Conservation (phyloP, 768 basidiomycete genomes). For the Mycena belliarum region DNA sequence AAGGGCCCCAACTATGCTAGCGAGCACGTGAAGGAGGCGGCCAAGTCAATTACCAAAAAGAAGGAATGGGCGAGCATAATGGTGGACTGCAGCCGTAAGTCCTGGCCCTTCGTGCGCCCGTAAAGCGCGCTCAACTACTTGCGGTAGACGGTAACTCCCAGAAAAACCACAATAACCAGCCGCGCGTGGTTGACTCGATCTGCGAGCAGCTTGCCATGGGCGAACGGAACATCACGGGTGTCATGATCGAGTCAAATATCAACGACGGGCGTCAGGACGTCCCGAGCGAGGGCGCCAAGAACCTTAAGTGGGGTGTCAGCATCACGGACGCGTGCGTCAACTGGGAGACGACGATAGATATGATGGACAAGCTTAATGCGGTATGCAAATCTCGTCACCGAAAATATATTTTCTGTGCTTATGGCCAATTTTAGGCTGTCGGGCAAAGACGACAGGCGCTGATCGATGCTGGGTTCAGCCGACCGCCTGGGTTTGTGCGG, state of each 20-base stretch:
- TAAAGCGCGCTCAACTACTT: not conserved
- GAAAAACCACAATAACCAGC: slow-evolving; percentile 93
- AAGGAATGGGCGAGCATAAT: slow-evolving; percentile 70
- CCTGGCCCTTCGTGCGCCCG: not conserved
- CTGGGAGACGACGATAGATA: slow-evolving; percentile 75
- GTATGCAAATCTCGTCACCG: slow-evolving; percentile 21
- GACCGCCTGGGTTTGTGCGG: slow-evolving; percentile 25
- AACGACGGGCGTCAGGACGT: slow-evolving; percentile 90
- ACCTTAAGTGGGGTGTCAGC: slow-evolving; percentile 76
- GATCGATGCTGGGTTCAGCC: slow-evolving; percentile 40
- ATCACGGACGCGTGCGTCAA: slow-evolving; percentile 94
- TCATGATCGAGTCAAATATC: slow-evolving; percentile 97
- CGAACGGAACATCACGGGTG: slow-evolving; percentile 77
- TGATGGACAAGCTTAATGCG: slow-evolving; percentile 73
- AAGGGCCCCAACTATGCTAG: slow-evolving; percentile 86
- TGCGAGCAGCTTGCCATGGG: slow-evolving; percentile 75
- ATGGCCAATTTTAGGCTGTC: slow-evolving; percentile 39
- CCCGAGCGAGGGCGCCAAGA: slow-evolving; percentile 65
- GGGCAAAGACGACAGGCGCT: slow-evolving; percentile 43
- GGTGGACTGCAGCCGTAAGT: slow-evolving; percentile 83
- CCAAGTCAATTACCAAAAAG: slow-evolving; percentile 65
- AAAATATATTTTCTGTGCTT: not conserved
- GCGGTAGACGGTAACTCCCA: slow-evolving; percentile 87
- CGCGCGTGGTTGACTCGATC: slow-evolving; percentile 72
- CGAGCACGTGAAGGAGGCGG: slow-evolving; percentile 69